A percentile compares a stretch with the other conserved stretches of the same genome.
These are phyloP conservation scores for Jaltomata sinuosa DNA, from an alignment of 257 asterid species.

Conservation along the genomic window DNA sequence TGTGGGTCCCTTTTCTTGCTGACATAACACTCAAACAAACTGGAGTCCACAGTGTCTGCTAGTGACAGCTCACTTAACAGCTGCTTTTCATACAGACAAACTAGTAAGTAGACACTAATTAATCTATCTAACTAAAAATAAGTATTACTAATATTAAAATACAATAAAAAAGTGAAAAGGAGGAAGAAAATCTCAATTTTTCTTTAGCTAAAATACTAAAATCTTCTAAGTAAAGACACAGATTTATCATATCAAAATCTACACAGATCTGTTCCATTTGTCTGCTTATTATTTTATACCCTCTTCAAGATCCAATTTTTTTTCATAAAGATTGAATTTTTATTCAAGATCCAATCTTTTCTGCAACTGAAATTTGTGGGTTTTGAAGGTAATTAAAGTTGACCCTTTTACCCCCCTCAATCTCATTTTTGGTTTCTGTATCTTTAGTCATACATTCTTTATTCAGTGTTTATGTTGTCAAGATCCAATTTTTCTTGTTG, in stretches of 20 bases:
- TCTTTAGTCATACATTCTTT: background rate
- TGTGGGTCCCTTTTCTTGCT: background rate
- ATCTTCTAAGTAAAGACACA: background rate
- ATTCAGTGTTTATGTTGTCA: conserved; percentile 6
- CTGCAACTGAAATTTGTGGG: background rate
- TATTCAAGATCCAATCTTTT: background rate
- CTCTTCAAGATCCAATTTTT: conserved; percentile 4
- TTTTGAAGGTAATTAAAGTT: background rate
- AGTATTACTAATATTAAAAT: background rate
- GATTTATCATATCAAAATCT: conserved; percentile 1
- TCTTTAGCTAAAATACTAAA: background rate
- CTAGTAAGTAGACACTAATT: background rate
- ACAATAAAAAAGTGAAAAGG: background rate
- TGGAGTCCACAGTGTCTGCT: background rate
- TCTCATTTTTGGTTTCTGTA: background rate
- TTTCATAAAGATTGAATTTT: background rate
- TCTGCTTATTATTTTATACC: background rate
- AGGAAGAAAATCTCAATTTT: background rate
- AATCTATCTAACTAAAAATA: background rate
- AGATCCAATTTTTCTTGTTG: conserved; percentile 23
- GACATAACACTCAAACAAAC: background rate
- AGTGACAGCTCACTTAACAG: background rate
- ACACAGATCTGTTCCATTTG: background rate
- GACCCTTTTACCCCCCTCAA: background rate
- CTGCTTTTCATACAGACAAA: background rate